These are phyloP conservation scores for Tetrapisispora phaffii DNA, from an alignment of 805 yeast genomes.

Conservation along the genomic window DNA sequence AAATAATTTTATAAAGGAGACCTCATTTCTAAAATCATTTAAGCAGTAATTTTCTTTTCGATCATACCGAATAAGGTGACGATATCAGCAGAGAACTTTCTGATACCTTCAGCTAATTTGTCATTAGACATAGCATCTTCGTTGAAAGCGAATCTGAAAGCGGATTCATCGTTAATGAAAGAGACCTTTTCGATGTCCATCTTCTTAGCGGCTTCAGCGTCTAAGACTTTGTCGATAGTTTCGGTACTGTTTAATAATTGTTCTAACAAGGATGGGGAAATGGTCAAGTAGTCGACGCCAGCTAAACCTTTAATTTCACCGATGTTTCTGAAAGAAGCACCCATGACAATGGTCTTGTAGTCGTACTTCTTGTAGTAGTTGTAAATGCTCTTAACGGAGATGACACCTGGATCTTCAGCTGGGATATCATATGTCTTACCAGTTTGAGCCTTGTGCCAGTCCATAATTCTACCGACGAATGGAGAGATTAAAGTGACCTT, in stretches of 20 bases:
- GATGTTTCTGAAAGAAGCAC: constrained; percentile 97
- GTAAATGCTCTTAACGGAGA: constrained; percentile 78
- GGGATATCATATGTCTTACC: constrained; percentile 69
- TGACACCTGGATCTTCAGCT: constrained; percentile 88
- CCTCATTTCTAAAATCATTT: constrained; percentile 4
- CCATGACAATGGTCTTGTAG: constrained; percentile 98
- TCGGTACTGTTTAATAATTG: constrained; percentile 71
- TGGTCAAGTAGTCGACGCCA: constrained; percentile 93
- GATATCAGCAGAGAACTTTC: constrained; percentile 92
- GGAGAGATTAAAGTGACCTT: constrained; percentile 93
- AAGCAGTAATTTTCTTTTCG: constrained; percentile 45
- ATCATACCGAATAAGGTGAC: constrained; percentile 62
- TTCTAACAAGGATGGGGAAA: constrained; percentile 86
- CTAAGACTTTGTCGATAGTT: constrained; percentile 72
- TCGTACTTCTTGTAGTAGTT: constrained; percentile 97
- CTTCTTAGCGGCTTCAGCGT: constrained; percentile 50
- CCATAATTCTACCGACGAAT: constrained; percentile 97
- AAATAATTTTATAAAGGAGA: background rate
- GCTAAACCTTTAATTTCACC: constrained; percentile 95
- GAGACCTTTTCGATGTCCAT: constrained; percentile 56
- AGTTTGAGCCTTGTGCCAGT: constrained; percentile 92
- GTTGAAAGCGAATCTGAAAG: constrained; percentile 83
- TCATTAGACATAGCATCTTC: constrained; percentile 98
- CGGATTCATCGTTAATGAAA: constrained; percentile 74
- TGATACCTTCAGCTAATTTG: constrained; percentile 95